Evolutionary conservation across 2,329 filamentous ascomycete species (phyloP).

Genomic region (Epichloe brachyelytri): DNA sequence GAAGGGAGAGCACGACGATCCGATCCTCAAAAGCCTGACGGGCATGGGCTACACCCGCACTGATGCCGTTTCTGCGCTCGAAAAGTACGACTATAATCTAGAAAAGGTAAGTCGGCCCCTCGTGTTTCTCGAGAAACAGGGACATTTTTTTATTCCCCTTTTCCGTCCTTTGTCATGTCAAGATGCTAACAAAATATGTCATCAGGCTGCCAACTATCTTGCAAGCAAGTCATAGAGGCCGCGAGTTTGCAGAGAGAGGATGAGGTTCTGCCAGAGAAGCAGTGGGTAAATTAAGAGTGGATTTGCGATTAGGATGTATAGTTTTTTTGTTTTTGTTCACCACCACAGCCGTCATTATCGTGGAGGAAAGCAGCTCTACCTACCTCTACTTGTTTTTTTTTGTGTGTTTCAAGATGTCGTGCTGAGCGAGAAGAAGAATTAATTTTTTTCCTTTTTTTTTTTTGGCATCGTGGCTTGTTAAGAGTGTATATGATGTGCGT

Average conservation of each 20-base stretch:
- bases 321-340: background rate
- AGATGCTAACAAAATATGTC: slow-evolving; percentile 8
- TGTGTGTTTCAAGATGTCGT: background rate
- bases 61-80: slow-evolving; percentile 65
- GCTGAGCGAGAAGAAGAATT: background rate
- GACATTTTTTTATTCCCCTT: background rate
- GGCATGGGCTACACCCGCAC: slow-evolving; percentile 74
- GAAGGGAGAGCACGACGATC: slow-evolving; percentile 75
- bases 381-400: background rate
- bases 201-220: slow-evolving; percentile 40
- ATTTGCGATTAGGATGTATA: background rate
- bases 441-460: too few relatives aligned
- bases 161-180: background rate
- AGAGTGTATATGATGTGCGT: too few relatives aligned
- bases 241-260: background rate
- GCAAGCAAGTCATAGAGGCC: slow-evolving; percentile 36
- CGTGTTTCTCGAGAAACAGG: background rate
- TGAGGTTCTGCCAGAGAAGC: background rate
- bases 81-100: slow-evolving; percentile 93
- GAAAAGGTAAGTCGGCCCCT: slow-evolving; percentile 59
- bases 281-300: background rate
- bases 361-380: background rate
- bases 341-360: background rate
- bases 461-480: too few relatives aligned
- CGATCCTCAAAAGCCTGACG: slow-evolving; percentile 78